A percentile compares a stretch with the other conserved stretches of the same genome.
These are phyloP conservation scores for Mycena olivaceomarginata DNA, from an alignment of 768 basidiomycete species.

Conservation along the genomic window DNA sequence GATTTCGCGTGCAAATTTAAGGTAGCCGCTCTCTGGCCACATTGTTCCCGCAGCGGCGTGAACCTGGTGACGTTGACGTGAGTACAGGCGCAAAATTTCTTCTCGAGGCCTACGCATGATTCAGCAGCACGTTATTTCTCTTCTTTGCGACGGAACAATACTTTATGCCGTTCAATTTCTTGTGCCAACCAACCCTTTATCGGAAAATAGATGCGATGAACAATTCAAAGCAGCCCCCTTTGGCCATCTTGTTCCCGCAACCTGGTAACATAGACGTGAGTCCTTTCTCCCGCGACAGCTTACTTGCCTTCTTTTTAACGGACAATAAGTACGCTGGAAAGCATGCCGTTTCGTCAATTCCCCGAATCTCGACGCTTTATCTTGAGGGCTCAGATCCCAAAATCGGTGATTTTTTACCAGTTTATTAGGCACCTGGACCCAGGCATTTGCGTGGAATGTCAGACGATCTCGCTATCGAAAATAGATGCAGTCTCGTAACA, in stretches of 20 bases:
- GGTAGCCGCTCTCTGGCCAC: neutral
- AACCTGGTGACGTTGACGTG: constrained; percentile 4
- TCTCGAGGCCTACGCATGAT: neutral
- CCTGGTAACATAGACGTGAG: no score
- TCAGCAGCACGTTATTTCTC: neutral
- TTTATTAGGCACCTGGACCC: no score
- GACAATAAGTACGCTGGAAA: neutral
- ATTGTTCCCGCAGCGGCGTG: neutral
- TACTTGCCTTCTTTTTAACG: no score
- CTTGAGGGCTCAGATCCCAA: no score
- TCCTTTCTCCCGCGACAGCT: no score
- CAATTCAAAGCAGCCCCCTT: no score
- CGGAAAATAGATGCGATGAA: neutral
- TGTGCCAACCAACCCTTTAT: constrained; percentile 1
- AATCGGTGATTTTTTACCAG: no score
- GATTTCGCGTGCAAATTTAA: neutral
- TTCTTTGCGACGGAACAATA: neutral
- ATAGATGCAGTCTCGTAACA: neutral
- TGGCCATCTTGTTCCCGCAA: no score
- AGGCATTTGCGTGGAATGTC: no score
- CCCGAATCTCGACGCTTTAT: no score
- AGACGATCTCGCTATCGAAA: neutral
- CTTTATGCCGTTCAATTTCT: neutral
- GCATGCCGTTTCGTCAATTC: neutral
- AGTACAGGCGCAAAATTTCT: neutral